Conservation (phyloP, 2,329 filamentous ascomycete genomes). For the Magnaporthiopsis incrustans region DNA sequence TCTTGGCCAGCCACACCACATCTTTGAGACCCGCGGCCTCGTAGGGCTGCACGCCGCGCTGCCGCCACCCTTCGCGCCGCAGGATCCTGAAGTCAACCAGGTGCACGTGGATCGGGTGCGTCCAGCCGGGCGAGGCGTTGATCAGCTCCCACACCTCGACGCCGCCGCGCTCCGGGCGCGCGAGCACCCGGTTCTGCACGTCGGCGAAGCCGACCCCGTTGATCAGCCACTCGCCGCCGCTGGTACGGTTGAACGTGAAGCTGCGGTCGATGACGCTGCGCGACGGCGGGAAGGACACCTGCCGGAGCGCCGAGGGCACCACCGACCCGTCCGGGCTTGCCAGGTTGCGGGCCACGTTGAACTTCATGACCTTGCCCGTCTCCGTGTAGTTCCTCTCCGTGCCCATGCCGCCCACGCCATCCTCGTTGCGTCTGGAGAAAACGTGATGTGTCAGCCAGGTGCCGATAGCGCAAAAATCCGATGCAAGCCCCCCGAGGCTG, state of each 20-base stretch:
- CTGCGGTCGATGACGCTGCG: constrained; percentile 28
- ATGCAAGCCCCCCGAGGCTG: neutral
- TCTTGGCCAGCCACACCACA: constrained; percentile 43
- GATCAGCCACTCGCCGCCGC: constrained; percentile 38
- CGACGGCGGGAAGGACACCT: constrained; percentile 29
- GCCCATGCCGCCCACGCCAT: constrained; percentile 25
- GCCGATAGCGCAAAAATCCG: too few relatives aligned
- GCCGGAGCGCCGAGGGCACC: constrained; percentile 25
- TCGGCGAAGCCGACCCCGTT: constrained; percentile 41
- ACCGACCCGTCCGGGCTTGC: constrained; percentile 23
- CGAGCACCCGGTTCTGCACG: constrained; percentile 37
- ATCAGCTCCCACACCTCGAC: constrained; percentile 41
- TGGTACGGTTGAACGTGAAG: constrained; percentile 35
- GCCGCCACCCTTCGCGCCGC: constrained; percentile 31
- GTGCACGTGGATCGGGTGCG: constrained; percentile 50
- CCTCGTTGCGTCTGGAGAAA: constrained; percentile 19
- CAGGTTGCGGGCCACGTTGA: constrained; percentile 35
- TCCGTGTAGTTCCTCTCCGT: constrained; percentile 41
- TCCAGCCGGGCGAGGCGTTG: constrained; percentile 40
- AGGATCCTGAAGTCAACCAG: constrained; percentile 50
- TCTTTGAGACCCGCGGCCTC: constrained; percentile 49
- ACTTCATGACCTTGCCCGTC: constrained; percentile 44
- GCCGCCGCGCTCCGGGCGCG: constrained; percentile 35
- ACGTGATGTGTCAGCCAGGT: neutral
- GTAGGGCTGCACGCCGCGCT: constrained; percentile 38